A percentile compares a stretch with the other conserved stretches of the same genome.
phyloP scores from a whole-genome alignment of 306 rosid species.

The Carpinus viminea region DNA sequence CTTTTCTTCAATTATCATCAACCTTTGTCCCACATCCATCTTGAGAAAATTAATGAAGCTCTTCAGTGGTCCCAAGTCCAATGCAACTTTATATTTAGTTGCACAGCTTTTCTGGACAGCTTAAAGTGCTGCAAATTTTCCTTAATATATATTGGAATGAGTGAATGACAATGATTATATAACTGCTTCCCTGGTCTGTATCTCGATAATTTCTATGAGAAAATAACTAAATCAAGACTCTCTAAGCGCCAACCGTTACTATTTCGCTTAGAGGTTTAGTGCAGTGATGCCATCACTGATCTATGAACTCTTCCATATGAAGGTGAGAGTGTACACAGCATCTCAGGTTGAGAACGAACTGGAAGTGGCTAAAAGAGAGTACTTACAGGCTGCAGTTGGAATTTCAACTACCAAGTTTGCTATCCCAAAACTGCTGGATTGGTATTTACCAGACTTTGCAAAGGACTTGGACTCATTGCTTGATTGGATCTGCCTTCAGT shows the following conservation, averaged over 20 bases:
- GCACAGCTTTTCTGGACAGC: neutral
- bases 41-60: neutral
- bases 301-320: slow-evolving; percentile 33
- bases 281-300: slow-evolving; percentile 14
- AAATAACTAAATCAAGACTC: neutral
- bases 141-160: neutral
- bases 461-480: slow-evolving; percentile 88
- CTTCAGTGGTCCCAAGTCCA: slow-evolving; percentile 10
- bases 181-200: neutral
- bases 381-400: slow-evolving; percentile 78
- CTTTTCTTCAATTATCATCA: neutral
- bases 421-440: slow-evolving; percentile 80
- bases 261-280: neutral
- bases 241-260: neutral
- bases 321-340: slow-evolving; percentile 95
- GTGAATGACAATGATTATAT: neutral
- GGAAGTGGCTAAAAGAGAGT: slow-evolving; percentile 85
- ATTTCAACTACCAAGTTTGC: slow-evolving; percentile 64
- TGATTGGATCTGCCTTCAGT: slow-evolving; percentile 92
- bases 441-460: slow-evolving; percentile 88
- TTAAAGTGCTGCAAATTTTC: neutral
- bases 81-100: neutral
- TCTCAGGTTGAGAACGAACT: slow-evolving; percentile 80
- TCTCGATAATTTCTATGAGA: neutral
- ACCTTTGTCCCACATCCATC: neutral